Percentiles rank a stretch among this genome's conserved stretches.
Conservation (phyloP, 345 rosid genomes). For the Noccaea caerulescens region DNA sequence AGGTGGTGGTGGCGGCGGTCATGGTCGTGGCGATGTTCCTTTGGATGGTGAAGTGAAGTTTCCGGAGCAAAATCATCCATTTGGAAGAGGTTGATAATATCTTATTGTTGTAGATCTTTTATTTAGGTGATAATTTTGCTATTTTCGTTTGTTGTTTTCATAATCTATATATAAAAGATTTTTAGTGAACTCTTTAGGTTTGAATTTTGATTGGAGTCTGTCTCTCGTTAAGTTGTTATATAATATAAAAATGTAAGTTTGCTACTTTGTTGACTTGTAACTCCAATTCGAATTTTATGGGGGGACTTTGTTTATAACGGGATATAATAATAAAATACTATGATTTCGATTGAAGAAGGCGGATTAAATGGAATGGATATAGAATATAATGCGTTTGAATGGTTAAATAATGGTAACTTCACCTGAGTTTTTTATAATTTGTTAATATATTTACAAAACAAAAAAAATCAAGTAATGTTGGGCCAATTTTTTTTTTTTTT, state of each 20-base stretch:
- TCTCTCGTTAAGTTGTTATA: slow-evolving; percentile 10
- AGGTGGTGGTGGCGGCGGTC: slow-evolving; percentile 33
- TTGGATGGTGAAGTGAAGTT: slow-evolving; percentile 40
- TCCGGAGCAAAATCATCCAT: slow-evolving; percentile 39
- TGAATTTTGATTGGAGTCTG: slow-evolving; percentile 7
- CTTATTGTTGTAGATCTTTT: slow-evolving; percentile 7
- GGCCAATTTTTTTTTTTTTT: neutral
- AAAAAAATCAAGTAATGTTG: neutral
- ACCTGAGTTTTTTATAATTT: neutral
- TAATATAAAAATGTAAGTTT: slow-evolving; percentile 27
- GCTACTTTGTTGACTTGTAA: neutral
- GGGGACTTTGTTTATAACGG: neutral
- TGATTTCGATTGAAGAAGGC: neutral
- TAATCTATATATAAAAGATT: slow-evolving; percentile 6
- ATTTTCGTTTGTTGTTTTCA: slow-evolving; percentile 15
- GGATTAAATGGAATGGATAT: neutral
- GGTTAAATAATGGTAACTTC: neutral
- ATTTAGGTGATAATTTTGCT: slow-evolving; percentile 27
- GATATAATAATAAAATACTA: neutral
- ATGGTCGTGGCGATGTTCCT: slow-evolving; percentile 25
- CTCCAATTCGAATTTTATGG: neutral
- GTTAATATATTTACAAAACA: neutral
- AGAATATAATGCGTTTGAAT: neutral
- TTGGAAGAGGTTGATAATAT: slow-evolving; percentile 39
- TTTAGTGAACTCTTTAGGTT: slow-evolving; percentile 22